Base-by-base conservation (phyloP, 306 rosid genomes). In the Corylus americana region DNA sequence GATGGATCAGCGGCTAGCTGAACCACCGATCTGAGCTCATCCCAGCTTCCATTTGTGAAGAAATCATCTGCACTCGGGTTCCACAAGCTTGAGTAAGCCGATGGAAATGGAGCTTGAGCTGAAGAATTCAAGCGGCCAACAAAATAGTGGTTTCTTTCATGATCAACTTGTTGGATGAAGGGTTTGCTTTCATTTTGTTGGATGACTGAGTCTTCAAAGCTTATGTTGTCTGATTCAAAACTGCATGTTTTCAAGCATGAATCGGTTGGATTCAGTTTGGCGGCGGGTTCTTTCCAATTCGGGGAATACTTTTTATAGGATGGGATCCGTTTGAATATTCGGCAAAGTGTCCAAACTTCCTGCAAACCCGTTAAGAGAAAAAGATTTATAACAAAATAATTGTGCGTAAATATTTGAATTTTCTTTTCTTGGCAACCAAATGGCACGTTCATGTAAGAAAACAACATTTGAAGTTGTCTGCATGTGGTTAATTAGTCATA, bases 311-410 rank as follows among this genome's bases (percentile, higher is more conserved):
- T 92, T 50, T 82, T 94, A 79, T 88, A 75, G 10, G 96, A 72
- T 78, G 92, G 85, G 73, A 88, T 78, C 76, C 98, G 67, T 84
- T 91, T 92, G 85, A 94, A 91, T 77, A 94, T 92, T 78, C 94
- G 62, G 87, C 98, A 94, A 0, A 94, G 87, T 35, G 97, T 94
- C 98, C 97, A 94, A 53, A 94, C 97, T 84, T 94, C 98, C 98
- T 94, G 92, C 78, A 78, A 84, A 71, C 42, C 14, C 35, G 12
- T 81, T 35, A 1, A 16, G 22, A 70, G 16, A 1, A 49, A 2
- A 49, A 55, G 10, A 10, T 25, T 4, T 1, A 61, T 22, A 13
- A 4, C 4, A 5, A 42, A 42, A 63, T 7, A 31, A 35, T 16
- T 22, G 17, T 31, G 35, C 35, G 35, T 25, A 61, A 37, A 63